phyloP scores from a whole-genome alignment of 345 rosid genomes.

The Balakata baccata region DNA sequence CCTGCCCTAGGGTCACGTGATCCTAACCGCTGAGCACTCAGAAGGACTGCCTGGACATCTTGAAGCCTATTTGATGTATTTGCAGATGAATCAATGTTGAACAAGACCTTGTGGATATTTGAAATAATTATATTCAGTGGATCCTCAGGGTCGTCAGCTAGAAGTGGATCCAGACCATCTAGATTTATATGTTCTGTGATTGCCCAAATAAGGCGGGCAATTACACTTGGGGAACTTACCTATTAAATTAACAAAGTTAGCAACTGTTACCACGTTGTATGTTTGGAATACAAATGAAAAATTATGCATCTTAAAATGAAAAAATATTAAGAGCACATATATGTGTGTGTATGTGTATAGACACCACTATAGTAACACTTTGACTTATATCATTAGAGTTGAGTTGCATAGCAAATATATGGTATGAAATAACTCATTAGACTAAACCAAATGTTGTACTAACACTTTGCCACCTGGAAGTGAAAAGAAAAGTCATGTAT shows the following conservation, averaged over 20 bases:
- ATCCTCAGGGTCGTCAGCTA: constrained; percentile 98
- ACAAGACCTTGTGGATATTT: constrained; percentile 81
- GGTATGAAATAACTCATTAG: background rate
- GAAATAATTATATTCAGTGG: constrained; percentile 75
- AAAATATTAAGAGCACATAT: background rate
- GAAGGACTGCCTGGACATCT: constrained; percentile 92
- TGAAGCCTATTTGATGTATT: constrained; percentile 75
- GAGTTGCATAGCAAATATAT: background rate
- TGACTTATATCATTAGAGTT: background rate
- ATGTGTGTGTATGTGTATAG: no score
- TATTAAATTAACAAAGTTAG: constrained; percentile 31
- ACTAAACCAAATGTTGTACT: background rate
- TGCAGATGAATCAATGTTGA: constrained; percentile 74
- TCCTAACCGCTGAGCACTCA: constrained; percentile 83
- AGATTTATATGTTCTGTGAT: constrained; percentile 87
- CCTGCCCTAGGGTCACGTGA: constrained; percentile 85
- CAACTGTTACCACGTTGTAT: background rate
- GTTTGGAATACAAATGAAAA: background rate
- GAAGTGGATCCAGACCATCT: constrained; percentile 96
- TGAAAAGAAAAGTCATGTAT: background rate
- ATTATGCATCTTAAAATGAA: background rate
- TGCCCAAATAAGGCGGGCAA: constrained; percentile 86
- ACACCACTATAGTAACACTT: no score
- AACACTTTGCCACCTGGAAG: background rate
- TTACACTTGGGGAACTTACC: constrained; percentile 75